Percentiles rank a stretch among this genome's conserved stretches.
phyloP scores from a whole-genome alignment of 116 monocot genomes.

The Papilionanthe hybrid region DNA sequence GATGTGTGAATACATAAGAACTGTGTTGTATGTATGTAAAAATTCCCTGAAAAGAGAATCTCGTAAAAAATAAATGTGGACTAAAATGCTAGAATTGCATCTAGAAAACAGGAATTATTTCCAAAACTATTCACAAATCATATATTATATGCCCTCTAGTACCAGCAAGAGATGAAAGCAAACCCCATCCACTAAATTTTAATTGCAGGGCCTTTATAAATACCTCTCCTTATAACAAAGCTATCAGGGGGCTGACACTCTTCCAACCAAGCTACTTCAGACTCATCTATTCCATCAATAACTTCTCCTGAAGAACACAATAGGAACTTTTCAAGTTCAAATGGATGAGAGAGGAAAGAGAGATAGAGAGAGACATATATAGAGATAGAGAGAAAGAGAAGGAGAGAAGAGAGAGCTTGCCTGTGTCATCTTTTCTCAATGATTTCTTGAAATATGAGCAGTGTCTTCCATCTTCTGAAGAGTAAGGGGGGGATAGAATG shows the following conservation, averaged over 20 bases:
- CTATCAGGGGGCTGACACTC: slow-evolving; percentile 69
- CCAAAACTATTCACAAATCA: slow-evolving; percentile 3
- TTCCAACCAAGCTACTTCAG: slow-evolving; percentile 69
- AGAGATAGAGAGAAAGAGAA: not conserved
- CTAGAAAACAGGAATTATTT: slow-evolving; percentile 1
- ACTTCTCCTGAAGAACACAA: slow-evolving; percentile 11
- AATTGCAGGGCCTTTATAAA: slow-evolving; percentile 59
- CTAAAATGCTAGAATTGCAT: not conserved
- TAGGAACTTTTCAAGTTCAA: not conserved
- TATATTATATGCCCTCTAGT: not conserved
- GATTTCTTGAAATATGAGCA: slow-evolving; percentile 73
- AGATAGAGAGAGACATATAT: slow-evolving; percentile 1
- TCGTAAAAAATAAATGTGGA: not conserved
- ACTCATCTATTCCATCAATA: slow-evolving; percentile 19
- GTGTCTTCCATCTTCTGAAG: slow-evolving; percentile 68
- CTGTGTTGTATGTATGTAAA: too few relatives aligned
- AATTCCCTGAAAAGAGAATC: not conserved
- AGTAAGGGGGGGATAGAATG: slow-evolving; percentile 81
- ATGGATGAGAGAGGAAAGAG: not conserved
- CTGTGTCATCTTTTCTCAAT: slow-evolving; percentile 16
- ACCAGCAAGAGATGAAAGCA: not conserved
- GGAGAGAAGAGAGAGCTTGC: not conserved
- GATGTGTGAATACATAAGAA: too few relatives aligned
- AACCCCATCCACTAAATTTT: slow-evolving; percentile 12
- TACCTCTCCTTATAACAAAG: slow-evolving; percentile 65